Conservation (phyloP, 2,329 filamentous ascomycete genomes). For the Aspergillus ochraceoroseus region DNA sequence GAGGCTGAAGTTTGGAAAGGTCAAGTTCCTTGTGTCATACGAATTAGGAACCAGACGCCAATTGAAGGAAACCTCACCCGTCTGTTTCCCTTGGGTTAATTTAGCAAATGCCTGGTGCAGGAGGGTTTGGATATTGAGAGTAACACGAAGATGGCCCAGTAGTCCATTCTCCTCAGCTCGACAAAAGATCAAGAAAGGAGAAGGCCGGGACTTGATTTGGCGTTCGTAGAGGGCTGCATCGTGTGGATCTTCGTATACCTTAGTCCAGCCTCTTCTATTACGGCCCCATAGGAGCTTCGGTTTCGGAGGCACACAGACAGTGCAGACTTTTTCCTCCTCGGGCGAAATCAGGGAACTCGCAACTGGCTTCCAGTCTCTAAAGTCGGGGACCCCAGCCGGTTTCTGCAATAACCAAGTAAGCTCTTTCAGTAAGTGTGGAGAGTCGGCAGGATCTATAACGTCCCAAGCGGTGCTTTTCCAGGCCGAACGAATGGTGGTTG, state of each 20-base stretch:
- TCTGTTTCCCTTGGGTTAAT: conserved; percentile 16
- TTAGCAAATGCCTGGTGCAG: conserved; percentile 35
- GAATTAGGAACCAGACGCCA: conserved; percentile 50
- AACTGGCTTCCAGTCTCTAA: conserved; percentile 30
- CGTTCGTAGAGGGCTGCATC: conserved; percentile 51
- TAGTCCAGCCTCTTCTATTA: conserved; percentile 29
- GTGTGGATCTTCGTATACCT: conserved; percentile 49
- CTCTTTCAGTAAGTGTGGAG: conserved; percentile 22
- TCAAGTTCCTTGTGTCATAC: conserved; percentile 29
- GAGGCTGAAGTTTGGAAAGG: conserved; percentile 42
- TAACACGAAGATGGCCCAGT: conserved; percentile 38
- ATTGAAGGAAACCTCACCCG: conserved; percentile 25
- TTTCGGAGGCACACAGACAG: conserved; percentile 31
- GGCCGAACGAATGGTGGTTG: conserved; percentile 17
- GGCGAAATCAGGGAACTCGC: not conserved
- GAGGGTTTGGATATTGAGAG: conserved; percentile 38
- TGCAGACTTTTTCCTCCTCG: conserved; percentile 18
- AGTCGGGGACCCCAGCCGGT: conserved; percentile 24
- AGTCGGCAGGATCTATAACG: conserved; percentile 26
- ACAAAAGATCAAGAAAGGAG: conserved; percentile 41
- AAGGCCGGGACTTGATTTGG: conserved; percentile 47
- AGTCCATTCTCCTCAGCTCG: conserved; percentile 27
- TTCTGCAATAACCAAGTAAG: conserved; percentile 35
- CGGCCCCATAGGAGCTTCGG: conserved; percentile 35
- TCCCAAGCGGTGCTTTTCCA: conserved; percentile 25